Evolutionary conservation across 768 basidiomycete species (phyloP), one percentile per base, ranked within the genome.

Genomic region (Mycena maculata): DNA sequence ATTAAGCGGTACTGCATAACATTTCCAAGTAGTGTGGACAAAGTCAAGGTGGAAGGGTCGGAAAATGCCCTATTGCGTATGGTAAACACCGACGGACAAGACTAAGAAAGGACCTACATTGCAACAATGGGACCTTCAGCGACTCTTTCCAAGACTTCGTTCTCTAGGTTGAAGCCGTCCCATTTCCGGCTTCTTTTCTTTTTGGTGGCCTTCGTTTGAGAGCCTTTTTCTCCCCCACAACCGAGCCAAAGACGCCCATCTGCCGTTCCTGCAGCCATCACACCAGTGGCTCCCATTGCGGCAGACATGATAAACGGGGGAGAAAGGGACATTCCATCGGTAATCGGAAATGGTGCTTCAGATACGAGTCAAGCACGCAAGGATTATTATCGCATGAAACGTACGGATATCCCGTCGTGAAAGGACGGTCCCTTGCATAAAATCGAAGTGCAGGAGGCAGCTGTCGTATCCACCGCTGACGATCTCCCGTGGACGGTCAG

Each of bases 391-490:
- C 45, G 22, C 10, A 25, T 39, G 20, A 56, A 27, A 70, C 84
- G 27, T 56, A 92, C 92, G 74, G 54, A 93, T 83, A 73, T 89
- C 84, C 50, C 84, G 81, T 38, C 84, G 83, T 5, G 92, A 92
- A 44, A 92, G 77, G 9, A 86, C 54, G 30, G 79, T 86, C 30
- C 87, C 84, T 77, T 87, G 87, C 16, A 72, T 70, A 63, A 85
- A 85, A 71, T 94, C 91, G 72, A 88, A 90, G 72, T 95, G 93
- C 16, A 92, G 74, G 27, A 95, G 71, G 4, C 82, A 78, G 42
- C 83, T 86, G 70, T 95, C 94, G 72, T 91, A 94, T 2, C 93
- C 93, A 7, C 88, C 92, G 65, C 90, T 93, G 25, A 95, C 83
- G 15, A 93, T 73, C 75, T 95, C 94, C 45, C 81, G 83, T 4